Percentiles rank a stretch among this genome's conserved stretches.
phyloP scores from a whole-genome alignment of 768 basidiomycete species.

The Clavulina sp. region DNA sequence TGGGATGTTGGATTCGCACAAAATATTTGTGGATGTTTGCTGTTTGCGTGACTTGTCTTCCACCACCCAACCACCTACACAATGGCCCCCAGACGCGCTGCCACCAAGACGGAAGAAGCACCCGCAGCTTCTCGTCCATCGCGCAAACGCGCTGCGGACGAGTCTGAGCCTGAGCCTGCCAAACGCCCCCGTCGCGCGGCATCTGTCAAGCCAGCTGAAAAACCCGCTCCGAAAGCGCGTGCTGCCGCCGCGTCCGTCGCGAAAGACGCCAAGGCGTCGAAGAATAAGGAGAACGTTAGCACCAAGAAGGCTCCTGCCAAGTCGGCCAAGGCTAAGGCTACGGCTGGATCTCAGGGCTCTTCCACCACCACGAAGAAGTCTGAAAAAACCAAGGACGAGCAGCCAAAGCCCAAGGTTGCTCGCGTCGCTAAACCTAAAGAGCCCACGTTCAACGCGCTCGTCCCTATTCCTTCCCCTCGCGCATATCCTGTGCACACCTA shows the following conservation, averaged over 20 bases:
- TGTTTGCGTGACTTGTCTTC: too few species aligned
- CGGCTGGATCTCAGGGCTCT: neutral
- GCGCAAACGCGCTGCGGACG: neutral
- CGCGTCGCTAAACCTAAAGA: neutral
- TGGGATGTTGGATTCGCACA: too few species aligned
- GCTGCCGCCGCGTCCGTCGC: neutral
- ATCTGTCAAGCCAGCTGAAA: neutral
- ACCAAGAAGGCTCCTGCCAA: neutral
- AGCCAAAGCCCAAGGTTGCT: neutral
- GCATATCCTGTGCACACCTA: constrained; percentile 57
- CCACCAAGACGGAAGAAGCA: neutral
- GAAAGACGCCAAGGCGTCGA: neutral
- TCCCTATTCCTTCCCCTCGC: constrained; percentile 32
- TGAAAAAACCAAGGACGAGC: neutral
- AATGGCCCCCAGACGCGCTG: neutral
- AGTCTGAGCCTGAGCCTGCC: neutral
- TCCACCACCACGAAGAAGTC: neutral
- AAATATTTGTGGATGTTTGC: too few species aligned
- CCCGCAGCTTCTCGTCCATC: neutral
- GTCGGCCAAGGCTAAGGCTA: neutral
- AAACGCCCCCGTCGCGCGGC: neutral
- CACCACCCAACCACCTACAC: neutral
- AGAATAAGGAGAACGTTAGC: neutral
- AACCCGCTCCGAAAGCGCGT: neutral
- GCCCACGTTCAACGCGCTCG: constrained; percentile 24